Evolutionary conservation across 2,329 filamentous ascomycete species (phyloP).

Genomic region (Clathrospora elynae): DNA sequence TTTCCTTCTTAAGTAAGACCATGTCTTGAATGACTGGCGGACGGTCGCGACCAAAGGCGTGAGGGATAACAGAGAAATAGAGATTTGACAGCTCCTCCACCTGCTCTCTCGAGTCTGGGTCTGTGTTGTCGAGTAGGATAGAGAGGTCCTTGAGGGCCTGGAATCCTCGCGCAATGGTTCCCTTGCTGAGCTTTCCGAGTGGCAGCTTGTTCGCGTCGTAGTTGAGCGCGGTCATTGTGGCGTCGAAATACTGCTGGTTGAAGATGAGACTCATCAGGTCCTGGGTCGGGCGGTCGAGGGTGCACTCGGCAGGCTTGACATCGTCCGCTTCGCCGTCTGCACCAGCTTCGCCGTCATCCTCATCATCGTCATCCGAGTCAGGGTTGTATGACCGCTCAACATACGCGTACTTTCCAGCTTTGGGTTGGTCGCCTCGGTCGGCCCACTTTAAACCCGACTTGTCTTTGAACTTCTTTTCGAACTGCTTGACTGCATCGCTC

Average conservation of each 20-base stretch:
- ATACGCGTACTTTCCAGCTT: slow-evolving; percentile 73
- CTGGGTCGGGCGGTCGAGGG: slow-evolving; percentile 65
- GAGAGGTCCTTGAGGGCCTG: slow-evolving; percentile 77
- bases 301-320: slow-evolving; percentile 52
- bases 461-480: slow-evolving; percentile 63
- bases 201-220: slow-evolving; percentile 79
- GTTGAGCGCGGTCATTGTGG: slow-evolving; percentile 68
- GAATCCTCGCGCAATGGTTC: slow-evolving; percentile 76
- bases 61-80: slow-evolving; percentile 83
- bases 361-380: slow-evolving; percentile 59
- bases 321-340: slow-evolving; percentile 35
- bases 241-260: slow-evolving; percentile 73
- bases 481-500: slow-evolving; percentile 50
- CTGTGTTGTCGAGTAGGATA: slow-evolving; percentile 63
- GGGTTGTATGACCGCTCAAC: slow-evolving; percentile 77
- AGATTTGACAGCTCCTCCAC: slow-evolving; percentile 72
- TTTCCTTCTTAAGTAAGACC: slow-evolving; percentile 70
- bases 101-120: slow-evolving; percentile 55
- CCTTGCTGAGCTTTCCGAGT: slow-evolving; percentile 80
- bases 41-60: slow-evolving; percentile 74
- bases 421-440: slow-evolving; percentile 60
- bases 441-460: slow-evolving; percentile 61
- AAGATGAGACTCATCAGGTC: slow-evolving; percentile 81
- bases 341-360: slow-evolving; percentile 44
- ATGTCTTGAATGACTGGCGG: slow-evolving; percentile 69